Evolutionary conservation across 495 filamentous ascomycete species (phyloP).

Genomic region (Talaromyces ruber): DNA sequence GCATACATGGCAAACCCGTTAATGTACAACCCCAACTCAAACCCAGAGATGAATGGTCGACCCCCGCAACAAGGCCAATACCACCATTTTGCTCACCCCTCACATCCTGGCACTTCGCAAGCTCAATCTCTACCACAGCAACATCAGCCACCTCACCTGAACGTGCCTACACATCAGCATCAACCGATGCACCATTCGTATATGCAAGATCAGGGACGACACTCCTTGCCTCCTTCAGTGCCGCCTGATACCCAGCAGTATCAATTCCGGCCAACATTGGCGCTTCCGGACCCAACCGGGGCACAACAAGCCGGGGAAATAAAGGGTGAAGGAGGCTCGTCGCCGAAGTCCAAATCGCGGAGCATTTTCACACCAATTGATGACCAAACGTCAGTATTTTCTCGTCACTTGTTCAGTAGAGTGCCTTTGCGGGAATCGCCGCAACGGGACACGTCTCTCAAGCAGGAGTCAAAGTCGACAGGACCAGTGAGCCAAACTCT

Average conservation of each 20-base stretch:
- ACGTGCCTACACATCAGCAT: constrained; percentile 26
- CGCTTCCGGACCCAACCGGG: constrained; percentile 25
- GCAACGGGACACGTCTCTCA: constrained; percentile 30
- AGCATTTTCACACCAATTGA: constrained; percentile 98
- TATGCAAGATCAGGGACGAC: constrained; percentile 56
- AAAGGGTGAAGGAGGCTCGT: constrained; percentile 39
- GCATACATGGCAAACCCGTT: constrained; percentile 79
- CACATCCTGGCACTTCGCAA: constrained; percentile 22
- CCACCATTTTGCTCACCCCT: constrained; percentile 37
- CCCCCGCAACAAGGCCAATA: constrained; percentile 39
- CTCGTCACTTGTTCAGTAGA: constrained; percentile 67
- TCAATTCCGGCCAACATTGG: constrained; percentile 27
- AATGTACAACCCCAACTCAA: constrained; percentile 71
- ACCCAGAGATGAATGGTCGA: constrained; percentile 27
- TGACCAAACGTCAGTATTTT: constrained; percentile 79
- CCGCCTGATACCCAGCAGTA: constrained; percentile 27
- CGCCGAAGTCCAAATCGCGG: constrained; percentile 67
- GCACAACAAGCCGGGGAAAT: constrained; percentile 28
- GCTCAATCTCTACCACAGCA: constrained; percentile 23
- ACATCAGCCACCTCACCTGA: constrained; percentile 29
- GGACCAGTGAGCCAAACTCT: constrained; percentile 1
- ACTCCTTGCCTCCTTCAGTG: constrained; percentile 43
- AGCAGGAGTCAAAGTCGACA: constrained; percentile 13
- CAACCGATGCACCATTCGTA: constrained; percentile 56
- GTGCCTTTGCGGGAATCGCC: constrained; percentile 37